Percentiles rank a stretch among this genome's conserved stretches.
These are phyloP conservation scores for Claviceps quebecensis DNA, from an alignment of 2,329 filamentous ascomycete genomes.

Conservation along the genomic window DNA sequence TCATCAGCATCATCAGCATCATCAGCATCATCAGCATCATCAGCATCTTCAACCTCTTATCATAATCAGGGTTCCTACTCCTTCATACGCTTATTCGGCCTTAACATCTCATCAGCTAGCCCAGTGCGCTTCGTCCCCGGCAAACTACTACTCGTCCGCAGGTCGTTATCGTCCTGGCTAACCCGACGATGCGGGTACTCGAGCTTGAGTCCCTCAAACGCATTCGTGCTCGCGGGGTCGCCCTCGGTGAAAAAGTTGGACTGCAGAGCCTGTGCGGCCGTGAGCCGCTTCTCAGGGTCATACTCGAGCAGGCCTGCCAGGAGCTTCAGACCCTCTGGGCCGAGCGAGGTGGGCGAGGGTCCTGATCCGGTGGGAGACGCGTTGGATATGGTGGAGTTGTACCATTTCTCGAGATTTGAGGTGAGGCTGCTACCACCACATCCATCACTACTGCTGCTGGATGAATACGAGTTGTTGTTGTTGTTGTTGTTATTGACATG, in stretches of 20 bases:
- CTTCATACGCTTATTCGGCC: constrained; percentile 49
- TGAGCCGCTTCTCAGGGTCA: constrained; percentile 77
- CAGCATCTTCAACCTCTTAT: background rate
- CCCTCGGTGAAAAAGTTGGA: constrained; percentile 77
- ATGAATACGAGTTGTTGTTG: constrained; percentile 12
- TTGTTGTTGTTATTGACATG: constrained; percentile 13
- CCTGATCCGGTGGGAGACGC: constrained; percentile 20
- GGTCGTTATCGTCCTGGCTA: constrained; percentile 91
- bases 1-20: background rate
- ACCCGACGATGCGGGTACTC: constrained; percentile 86
- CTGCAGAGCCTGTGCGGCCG: constrained; percentile 74
- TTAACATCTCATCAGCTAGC: constrained; percentile 65
- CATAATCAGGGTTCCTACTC: constrained; percentile 22
- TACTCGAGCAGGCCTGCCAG: constrained; percentile 79
- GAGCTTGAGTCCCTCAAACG: constrained; percentile 77
- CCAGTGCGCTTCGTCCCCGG: constrained; percentile 86
- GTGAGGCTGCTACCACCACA: constrained; percentile 13
- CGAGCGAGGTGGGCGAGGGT: constrained; percentile 43
- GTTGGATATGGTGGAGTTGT: constrained; percentile 54
- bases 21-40: background rate
- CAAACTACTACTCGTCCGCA: constrained; percentile 75
- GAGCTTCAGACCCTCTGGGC: constrained; percentile 66
- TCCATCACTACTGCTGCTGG: background rate
- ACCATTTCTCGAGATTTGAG: constrained; percentile 63
- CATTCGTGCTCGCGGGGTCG: constrained; percentile 63